Base-by-base conservation (phyloP, 2,329 filamentous ascomycete genomes). In the Graphilbum ipis-grandicollis region DNA sequence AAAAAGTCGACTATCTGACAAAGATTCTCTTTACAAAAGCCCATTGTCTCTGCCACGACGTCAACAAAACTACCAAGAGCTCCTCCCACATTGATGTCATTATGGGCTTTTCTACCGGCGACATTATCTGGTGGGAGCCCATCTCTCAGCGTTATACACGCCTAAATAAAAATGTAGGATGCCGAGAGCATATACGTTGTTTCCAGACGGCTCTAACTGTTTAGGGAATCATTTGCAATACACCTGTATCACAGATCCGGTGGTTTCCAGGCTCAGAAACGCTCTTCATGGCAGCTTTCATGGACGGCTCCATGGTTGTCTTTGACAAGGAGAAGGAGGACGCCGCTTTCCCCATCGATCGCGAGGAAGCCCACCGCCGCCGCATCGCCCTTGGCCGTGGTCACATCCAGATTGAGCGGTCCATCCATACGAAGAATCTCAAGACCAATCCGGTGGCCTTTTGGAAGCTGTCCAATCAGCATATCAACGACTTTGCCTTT, bases 241-340 rank as follows among this genome's bases (percentile, higher is more conserved):
- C 82, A 1, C 77, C 88, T 0, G 79, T 96, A 2, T 79, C 81
- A 0, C 75, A 88, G 43, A 92, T 98, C 44, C 72, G 73, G 50
- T 98, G 90, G 90, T 74, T 98, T 38, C 90, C 90, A 0, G 82
- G 84, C 21, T 93, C 88, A 7, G 90, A 98, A 51, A 92, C 82
- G 44, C 63, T 93, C 13, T 96, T 98, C 51, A 64, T 98, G 33
- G 86, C 86, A 10, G 79, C 85, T 10, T 86, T 96, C 53, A 81
- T 84, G 65, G 86, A 98, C 50, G 90, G 90, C 2, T 79, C 79
- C 3, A 56, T 98, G 32, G 71, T 98, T 3, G 84, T 96, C 2
- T 98, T 96, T 48, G 90, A 98, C 57, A 98, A 96, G 57, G 86
- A 94, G 51, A 93, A 90, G 53, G 86, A 94, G 44, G 86, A 94